Base-by-base conservation (phyloP, 2,329 filamentous ascomycete species). In the Amphichorda felina region DNA sequence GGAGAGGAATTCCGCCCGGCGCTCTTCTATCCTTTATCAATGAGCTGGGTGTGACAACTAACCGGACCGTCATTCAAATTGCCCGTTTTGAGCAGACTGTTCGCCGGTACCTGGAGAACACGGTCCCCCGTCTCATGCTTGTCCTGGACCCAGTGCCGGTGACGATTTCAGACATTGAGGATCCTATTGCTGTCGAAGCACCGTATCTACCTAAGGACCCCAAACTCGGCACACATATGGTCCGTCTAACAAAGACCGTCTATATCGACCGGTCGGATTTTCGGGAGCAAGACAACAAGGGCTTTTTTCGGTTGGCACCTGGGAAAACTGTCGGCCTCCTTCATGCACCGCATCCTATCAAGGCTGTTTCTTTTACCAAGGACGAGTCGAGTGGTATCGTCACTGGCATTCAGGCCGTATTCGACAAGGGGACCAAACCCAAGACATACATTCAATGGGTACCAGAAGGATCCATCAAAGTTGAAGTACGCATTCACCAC, bases 361-460 rank as follows among this genome's bases (percentile, higher is more conserved):
- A 69, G 32, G 78, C 75, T 3, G 72, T 69, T 0, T 72, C 70
- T 3, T 83, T 80, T 57, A 63, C 66, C 25, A 82, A 75, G 44
- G 78, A 82, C 44, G 57, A 66, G 29, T 53, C 60, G 2, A 72
- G 68, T 3, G 78, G 77, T 38, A 66, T 68, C 36, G 68, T 85
- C 35, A 76, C 64, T 3, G 68, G 74, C 42, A 70, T 86, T 38
- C 66, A 66, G 21, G 78, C 40, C n/a, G 43, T 50, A 8, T 78
- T 75, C 40, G 79, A 81, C 34, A 79, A 82, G 36, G 73, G 68
- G 26, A 74, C 76, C 50, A 72, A 75, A 45, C 76, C 79, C 30
- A 87, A 88, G 59, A 76, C 84, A 2, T 81, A 71, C 51, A 91
- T 94, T 53, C 85, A 93, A 51, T 94, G 86, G 87, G 82, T 93